phyloP scores from a whole-genome alignment of 1,139 yeast genomes.

The Protomyces lactucae-debilis region DNA sequence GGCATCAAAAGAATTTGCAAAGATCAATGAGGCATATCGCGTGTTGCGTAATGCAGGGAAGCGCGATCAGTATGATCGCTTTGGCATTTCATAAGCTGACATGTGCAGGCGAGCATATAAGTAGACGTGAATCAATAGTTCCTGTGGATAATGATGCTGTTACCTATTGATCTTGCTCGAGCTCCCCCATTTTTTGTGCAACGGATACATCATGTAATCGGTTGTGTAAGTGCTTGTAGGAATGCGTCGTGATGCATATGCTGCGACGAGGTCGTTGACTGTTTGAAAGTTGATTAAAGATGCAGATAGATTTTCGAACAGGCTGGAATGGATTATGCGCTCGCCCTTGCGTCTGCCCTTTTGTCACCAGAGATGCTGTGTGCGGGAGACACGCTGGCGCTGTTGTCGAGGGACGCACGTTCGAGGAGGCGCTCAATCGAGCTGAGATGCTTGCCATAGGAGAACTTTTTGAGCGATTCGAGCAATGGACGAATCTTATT shows the following conservation, averaged over 20 bases:
- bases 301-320: too few relatives aligned
- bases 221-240: background rate
- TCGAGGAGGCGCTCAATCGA: constrained; percentile 25
- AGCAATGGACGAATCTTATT: constrained; percentile 43
- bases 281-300: too few relatives aligned
- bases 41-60: constrained; percentile 42
- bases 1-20: constrained; percentile 54
- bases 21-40: constrained; percentile 70
- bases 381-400: background rate
- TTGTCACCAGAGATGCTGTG: background rate
- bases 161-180: too few relatives aligned
- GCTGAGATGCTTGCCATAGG: constrained; percentile 60
- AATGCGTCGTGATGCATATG: too few relatives aligned
- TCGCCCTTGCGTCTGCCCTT: too few relatives aligned
- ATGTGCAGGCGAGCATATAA: background rate
- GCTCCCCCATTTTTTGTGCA: background rate
- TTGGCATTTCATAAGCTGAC: constrained; percentile 3
- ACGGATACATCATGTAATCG: background rate
- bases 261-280: too few relatives aligned
- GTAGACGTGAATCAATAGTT: too few relatives aligned
- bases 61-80: constrained; percentile 21
- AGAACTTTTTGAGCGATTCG: constrained; percentile 42
- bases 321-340: too few relatives aligned
- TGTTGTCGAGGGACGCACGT: background rate
- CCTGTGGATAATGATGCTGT: too few relatives aligned